Evolutionary conservation across 306 rosid genomes (phyloP).

Genomic region (Senna siamea): DNA sequence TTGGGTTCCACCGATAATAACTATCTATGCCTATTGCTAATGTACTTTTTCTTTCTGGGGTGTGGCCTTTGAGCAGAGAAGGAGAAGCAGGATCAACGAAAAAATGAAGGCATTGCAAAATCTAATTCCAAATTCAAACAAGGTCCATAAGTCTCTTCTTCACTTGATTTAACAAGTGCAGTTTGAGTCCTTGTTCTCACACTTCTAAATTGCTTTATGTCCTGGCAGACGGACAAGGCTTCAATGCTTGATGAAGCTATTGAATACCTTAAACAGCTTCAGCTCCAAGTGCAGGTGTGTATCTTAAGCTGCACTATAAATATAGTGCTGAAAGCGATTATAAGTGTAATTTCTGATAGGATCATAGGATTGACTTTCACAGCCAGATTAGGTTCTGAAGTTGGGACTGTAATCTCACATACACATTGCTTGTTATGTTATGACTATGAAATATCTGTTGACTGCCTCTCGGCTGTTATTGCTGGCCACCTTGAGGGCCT

Average conservation of each 20-base stretch:
- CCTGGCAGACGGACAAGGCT: constrained; percentile 87
- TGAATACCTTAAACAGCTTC: constrained; percentile 97
- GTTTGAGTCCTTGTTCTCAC: constrained; percentile 22
- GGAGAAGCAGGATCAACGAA: constrained; percentile 97
- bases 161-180: not conserved
- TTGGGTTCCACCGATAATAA: not conserved
- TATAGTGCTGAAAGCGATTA: too few species aligned
- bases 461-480: not conserved
- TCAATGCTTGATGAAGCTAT: constrained; percentile 98
- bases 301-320: constrained; percentile 8
- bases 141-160: constrained; percentile 51
- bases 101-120: constrained; percentile 96
- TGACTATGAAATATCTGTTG: too few species aligned
- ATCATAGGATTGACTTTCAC: too few species aligned
- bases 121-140: constrained; percentile 92
- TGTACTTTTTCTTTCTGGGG: constrained; percentile 27
- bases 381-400: constrained; percentile 17
- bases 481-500: not conserved
- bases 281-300: constrained; percentile 94
- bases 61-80: constrained; percentile 65
- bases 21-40: not conserved
- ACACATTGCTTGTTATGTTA: too few species aligned
- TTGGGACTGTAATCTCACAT: not conserved
- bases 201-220: constrained; percentile 25
- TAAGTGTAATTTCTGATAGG: too few species aligned